Evolutionary conservation across 2,329 filamentous ascomycete species (phyloP).

Genomic region (Lecanosticta acicola): DNA sequence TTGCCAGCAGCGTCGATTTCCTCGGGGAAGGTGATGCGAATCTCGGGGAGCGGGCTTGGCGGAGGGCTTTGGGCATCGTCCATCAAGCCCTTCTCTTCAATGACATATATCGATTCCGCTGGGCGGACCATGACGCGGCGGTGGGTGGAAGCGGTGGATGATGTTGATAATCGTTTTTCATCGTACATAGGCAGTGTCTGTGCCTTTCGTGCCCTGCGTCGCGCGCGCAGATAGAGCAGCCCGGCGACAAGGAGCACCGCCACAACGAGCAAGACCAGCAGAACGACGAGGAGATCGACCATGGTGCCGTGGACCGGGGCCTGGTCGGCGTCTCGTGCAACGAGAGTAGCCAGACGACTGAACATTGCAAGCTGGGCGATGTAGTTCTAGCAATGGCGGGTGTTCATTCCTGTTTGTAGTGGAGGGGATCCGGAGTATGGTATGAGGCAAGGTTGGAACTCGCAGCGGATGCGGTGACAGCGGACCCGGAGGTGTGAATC

Average conservation of each 20-base stretch:
- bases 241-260: slow-evolving; percentile 61
- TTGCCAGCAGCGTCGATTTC: slow-evolving; percentile 82
- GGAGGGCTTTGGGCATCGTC: slow-evolving; percentile 70
- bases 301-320: slow-evolving; percentile 50
- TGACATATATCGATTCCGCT: slow-evolving; percentile 65
- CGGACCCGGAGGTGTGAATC: background rate
- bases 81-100: slow-evolving; percentile 74
- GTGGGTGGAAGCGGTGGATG: slow-evolving; percentile 42
- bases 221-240: slow-evolving; percentile 68
- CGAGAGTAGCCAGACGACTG: slow-evolving; percentile 43
- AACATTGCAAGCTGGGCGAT: slow-evolving; percentile 13
- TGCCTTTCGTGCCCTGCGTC: slow-evolving; percentile 45
- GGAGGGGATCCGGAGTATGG: background rate
- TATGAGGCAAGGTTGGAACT: background rate
- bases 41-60: slow-evolving; percentile 78
- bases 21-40: slow-evolving; percentile 95
- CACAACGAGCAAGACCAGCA: slow-evolving; percentile 72
- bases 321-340: slow-evolving; percentile 44
- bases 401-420: background rate
- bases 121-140: slow-evolving; percentile 53
- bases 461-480: background rate
- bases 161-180: slow-evolving; percentile 48
- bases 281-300: slow-evolving; percentile 70
- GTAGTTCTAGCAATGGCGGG: background rate
- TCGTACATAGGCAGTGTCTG: slow-evolving; percentile 63